phyloP scores from a whole-genome alignment of 2,329 filamentous ascomycete genomes.

The Claviceps maximensis region DNA sequence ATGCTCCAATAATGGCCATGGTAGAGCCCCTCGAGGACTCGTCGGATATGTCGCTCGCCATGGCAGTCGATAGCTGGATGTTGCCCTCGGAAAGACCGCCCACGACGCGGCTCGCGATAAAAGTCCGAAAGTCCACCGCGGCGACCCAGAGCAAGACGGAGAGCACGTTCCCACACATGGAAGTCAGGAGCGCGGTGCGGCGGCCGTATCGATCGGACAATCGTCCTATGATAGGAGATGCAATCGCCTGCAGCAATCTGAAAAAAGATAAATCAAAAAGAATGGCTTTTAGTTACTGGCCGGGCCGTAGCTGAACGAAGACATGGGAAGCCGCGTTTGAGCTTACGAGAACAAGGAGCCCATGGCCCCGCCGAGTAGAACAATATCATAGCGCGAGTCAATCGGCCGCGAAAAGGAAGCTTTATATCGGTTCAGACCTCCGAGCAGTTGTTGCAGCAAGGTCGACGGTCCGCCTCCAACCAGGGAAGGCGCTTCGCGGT shows the following conservation, averaged over 20 bases:
- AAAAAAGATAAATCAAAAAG: neutral
- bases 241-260: constrained; percentile 79
- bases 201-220: constrained; percentile 84
- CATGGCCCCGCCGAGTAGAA: constrained; percentile 82
- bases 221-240: constrained; percentile 78
- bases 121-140: constrained; percentile 89
- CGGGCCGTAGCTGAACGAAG: neutral
- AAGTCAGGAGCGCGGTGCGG: constrained; percentile 72
- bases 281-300: neutral
- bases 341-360: constrained; percentile 73
- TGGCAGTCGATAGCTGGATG: constrained; percentile 88
- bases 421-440: constrained; percentile 87
- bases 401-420: constrained; percentile 83
- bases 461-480: constrained; percentile 39
- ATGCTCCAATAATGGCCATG: constrained; percentile 92
- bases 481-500: constrained; percentile 52
- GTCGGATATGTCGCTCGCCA: constrained; percentile 91
- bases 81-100: constrained; percentile 94
- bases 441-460: constrained; percentile 65
- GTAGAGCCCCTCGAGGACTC: constrained; percentile 73
- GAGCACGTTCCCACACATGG: constrained; percentile 85
- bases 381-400: constrained; percentile 92
- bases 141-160: constrained; percentile 90
- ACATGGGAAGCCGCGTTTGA: neutral
- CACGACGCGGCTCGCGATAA: constrained; percentile 82